Evolutionary conservation across 257 asterid genomes (phyloP).

Genomic region (Lycium barbarum): DNA sequence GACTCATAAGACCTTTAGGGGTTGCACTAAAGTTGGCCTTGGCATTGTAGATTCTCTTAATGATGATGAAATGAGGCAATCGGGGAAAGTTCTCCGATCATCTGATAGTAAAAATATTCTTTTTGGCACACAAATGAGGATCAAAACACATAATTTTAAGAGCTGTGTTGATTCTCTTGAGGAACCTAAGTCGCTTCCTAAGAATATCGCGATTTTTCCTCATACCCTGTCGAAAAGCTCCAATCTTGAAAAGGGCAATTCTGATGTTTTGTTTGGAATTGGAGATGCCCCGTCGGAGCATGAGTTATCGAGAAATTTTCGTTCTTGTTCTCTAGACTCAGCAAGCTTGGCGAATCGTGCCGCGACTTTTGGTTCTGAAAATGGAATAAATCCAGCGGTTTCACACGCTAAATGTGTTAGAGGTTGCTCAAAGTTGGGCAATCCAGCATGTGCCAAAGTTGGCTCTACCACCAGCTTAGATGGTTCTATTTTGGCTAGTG

Average conservation of each 20-base stretch:
- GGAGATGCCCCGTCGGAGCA: conserved; percentile 56
- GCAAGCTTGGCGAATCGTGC: conserved; percentile 51
- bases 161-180: conserved; percentile 46
- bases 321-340: conserved; percentile 78
- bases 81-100: conserved; percentile 47
- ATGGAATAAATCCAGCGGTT: conserved; percentile 37
- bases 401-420: conserved; percentile 26
- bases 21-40: conserved; percentile 77
- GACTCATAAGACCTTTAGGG: conserved; percentile 63
- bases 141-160: conserved; percentile 46
- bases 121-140: conserved; percentile 66
- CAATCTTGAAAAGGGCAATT: conserved; percentile 45
- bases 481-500: conserved; percentile 62
- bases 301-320: conserved; percentile 37
- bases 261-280: conserved; percentile 73
- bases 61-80: conserved; percentile 51
- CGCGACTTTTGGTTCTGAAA: conserved; percentile 45
- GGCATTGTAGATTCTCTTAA: conserved; percentile 79
- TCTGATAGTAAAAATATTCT: conserved; percentile 65
- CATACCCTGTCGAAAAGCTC: conserved; percentile 41
- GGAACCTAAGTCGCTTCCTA: conserved; percentile 69
- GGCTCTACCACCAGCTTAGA: conserved; percentile 41
- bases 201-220: conserved; percentile 58
- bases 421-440: conserved; percentile 43
- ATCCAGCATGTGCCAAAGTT: background rate